Evolutionary conservation across 2,329 filamentous ascomycete species (phyloP).

Genomic region (Didymella keratinophila): DNA sequence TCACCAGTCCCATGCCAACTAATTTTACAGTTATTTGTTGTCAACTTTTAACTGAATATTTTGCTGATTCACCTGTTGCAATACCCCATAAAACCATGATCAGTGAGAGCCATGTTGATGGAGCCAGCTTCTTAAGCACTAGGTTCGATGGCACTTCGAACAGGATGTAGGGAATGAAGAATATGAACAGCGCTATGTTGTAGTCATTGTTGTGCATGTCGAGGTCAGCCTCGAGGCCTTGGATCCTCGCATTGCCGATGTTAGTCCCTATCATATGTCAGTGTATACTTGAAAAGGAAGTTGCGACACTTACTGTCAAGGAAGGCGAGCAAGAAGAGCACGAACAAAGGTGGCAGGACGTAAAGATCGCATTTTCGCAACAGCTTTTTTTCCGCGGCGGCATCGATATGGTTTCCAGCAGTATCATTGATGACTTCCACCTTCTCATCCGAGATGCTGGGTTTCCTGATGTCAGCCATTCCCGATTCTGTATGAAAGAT

Average conservation of each 20-base stretch:
- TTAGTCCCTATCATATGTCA: constrained; percentile 12
- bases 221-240: constrained; percentile 50
- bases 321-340: constrained; percentile 50
- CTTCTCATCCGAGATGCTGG: constrained; percentile 28
- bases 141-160: constrained; percentile 50
- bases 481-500: background rate
- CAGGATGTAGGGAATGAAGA: constrained; percentile 51
- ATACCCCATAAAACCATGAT: constrained; percentile 52
- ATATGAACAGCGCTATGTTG: constrained; percentile 51
- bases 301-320: constrained; percentile 40
- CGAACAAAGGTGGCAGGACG: constrained; percentile 58
- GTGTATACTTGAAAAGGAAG: background rate
- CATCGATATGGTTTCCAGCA: constrained; percentile 40
- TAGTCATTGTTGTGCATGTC: constrained; percentile 49
- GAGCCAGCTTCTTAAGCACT: constrained; percentile 48
- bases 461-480: constrained; percentile 26
- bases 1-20: constrained; percentile 57
- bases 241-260: constrained; percentile 53
- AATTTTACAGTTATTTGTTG: no score
- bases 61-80: constrained; percentile 37
- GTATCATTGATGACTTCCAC: constrained; percentile 38
- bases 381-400: constrained; percentile 55
- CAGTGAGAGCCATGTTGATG: constrained; percentile 50
- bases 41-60: no score
- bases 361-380: constrained; percentile 59